A percentile compares a stretch with the other conserved stretches of the same genome.
phyloP scores from a whole-genome alignment of 2,329 filamentous ascomycete species.

The Phoma sp. region DNA sequence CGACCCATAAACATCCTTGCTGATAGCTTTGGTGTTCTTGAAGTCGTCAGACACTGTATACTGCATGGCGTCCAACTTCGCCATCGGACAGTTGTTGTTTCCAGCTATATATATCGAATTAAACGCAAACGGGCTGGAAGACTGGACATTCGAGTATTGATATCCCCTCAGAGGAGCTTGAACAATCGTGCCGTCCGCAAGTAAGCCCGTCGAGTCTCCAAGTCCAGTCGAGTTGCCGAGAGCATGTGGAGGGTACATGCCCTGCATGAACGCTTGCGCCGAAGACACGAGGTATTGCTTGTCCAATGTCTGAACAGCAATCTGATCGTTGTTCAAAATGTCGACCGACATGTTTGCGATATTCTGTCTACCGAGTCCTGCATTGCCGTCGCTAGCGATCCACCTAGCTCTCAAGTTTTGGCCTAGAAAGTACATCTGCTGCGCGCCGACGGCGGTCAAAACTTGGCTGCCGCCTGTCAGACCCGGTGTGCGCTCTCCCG shows the following conservation, averaged over 20 bases:
- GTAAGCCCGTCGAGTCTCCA: constrained; percentile 47
- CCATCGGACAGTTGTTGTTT: constrained; percentile 53
- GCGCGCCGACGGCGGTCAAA: constrained; percentile 64
- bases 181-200: constrained; percentile 58
- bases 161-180: constrained; percentile 63
- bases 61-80: constrained; percentile 45
- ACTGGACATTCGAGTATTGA: constrained; percentile 62
- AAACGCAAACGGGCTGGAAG: constrained; percentile 55
- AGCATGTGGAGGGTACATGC: constrained; percentile 63
- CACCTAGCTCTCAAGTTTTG: constrained; percentile 62
- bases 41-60: constrained; percentile 56
- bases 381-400: constrained; percentile 43
- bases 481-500: constrained; percentile 63
- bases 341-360: constrained; percentile 54
- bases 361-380: constrained; percentile 32
- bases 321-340: constrained; percentile 54
- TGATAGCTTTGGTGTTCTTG: constrained; percentile 47
- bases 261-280: constrained; percentile 68
- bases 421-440: constrained; percentile 60
- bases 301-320: constrained; percentile 58
- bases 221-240: constrained; percentile 31
- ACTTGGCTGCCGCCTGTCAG: constrained; percentile 36
- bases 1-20: constrained; percentile 54
- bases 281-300: constrained; percentile 59
- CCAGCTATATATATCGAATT: constrained; percentile 61